Evolutionary conservation across 495 filamentous ascomycete genomes (phyloP).

Genomic region (Ascobolus immersus): DNA sequence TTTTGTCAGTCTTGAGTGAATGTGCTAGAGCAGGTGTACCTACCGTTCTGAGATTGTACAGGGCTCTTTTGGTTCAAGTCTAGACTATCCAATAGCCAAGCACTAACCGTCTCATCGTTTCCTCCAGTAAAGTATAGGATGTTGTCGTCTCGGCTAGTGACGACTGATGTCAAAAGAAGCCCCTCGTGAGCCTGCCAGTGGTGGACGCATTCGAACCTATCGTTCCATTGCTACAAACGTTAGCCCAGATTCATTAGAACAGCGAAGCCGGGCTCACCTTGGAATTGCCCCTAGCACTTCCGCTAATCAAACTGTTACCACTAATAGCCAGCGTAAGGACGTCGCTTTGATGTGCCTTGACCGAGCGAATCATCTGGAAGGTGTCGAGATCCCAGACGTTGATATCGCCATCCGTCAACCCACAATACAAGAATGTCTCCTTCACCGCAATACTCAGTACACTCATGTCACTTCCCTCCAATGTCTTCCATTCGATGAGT

Average conservation of each 20-base stretch:
- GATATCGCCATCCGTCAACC: slow-evolving; percentile 65
- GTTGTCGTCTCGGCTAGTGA: slow-evolving; percentile 36
- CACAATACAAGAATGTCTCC: slow-evolving; percentile 71
- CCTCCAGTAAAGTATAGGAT: slow-evolving; percentile 79
- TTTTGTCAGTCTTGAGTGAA: slow-evolving; percentile 1
- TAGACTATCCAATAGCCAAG: slow-evolving; percentile 54
- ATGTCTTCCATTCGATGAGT: slow-evolving; percentile 32
- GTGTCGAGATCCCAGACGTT: slow-evolving; percentile 96
- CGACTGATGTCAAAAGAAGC: slow-evolving; percentile 65
- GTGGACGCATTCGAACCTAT: slow-evolving; percentile 59
- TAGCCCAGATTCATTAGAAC: slow-evolving; percentile 1
- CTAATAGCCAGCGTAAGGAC: slow-evolving; percentile 66
- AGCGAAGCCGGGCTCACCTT: slow-evolving; percentile 27
- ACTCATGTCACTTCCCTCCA: slow-evolving; percentile 54
- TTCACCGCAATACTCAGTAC: slow-evolving; percentile 65
- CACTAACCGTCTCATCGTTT: slow-evolving; percentile 64
- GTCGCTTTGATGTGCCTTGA: slow-evolving; percentile 57
- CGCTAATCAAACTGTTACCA: slow-evolving; percentile 61
- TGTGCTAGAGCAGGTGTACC: slow-evolving; percentile 1
- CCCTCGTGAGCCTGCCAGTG: slow-evolving; percentile 70
- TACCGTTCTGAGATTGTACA: slow-evolving; percentile 21
- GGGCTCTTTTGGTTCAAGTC: slow-evolving; percentile 19
- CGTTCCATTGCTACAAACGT: slow-evolving; percentile 44
- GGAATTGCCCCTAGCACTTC: slow-evolving; percentile 50
- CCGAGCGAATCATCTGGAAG: slow-evolving; percentile 58